Evolutionary conservation across 2,329 filamentous ascomycete species (phyloP), one percentile per base, ranked within the genome.

Genomic region (Aspergillus proliferans): DNA sequence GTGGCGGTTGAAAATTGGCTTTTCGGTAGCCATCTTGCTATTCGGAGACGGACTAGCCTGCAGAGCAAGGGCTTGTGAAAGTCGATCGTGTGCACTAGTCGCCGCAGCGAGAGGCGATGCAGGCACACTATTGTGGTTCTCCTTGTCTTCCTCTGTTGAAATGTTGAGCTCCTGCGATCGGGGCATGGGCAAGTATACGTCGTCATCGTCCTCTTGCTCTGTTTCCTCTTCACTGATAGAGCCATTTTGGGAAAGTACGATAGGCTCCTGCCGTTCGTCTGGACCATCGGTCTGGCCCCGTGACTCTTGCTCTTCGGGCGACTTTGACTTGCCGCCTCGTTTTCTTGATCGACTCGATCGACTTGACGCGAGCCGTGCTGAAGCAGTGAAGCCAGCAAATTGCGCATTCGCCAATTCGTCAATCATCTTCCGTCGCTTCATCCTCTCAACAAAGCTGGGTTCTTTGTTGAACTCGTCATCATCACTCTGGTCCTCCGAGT

Each of bases 81-180:
- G 61, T 4, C 68, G 65, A 47, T 65, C 62, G 48, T 72, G 69
- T 7, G 69, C 64, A 51, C 54, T 62, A 46, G 61, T 56, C 3
- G 66, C 59, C 8, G 65, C 63, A 48, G 59, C 57, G 3, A 65
- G 58, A 21, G 60, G 52, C 24, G 63, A 57, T 34, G 59, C 48
- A 21, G 58, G 55, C 18, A 55, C 56, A 39, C 59, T 62, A 24
- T 67, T 58, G 47, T 67, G 65, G 45, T 76, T 76, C 54, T 76
- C 74, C 54, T 76, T 76, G 51, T 76, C 68, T 49, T 76, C 74
- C 36, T 74, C 72, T 8, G 59, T 61, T 9, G 67, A 60, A 12
- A 60, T 56, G 40, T 62, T 55, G 19, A 51, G 45, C 4, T 63
- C 58, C 43, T 66, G 66, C 39, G 63, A 64, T 41, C 57, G 59